Conservation (phyloP, 208 protist species). For the Leishmania amazonensis region DNA sequence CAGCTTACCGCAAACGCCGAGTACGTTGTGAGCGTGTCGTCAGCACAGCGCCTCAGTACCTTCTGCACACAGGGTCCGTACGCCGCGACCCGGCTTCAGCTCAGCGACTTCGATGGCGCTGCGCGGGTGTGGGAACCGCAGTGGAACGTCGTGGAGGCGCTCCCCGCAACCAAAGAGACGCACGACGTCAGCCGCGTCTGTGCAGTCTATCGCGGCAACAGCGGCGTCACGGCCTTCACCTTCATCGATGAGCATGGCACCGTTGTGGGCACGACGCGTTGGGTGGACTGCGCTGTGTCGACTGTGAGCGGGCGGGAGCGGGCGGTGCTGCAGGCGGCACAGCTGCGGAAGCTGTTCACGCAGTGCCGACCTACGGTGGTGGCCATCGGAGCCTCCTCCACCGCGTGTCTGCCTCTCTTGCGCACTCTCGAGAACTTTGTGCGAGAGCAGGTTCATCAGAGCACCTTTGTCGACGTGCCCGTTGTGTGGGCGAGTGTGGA, state of each 20-base stretch:
- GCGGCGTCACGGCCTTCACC: conserved; percentile 66
- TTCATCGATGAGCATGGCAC: conserved; percentile 81
- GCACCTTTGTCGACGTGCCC: conserved; percentile 49
- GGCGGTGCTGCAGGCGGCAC: conserved; percentile 51
- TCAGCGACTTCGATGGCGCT: conserved; percentile 56
- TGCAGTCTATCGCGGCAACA: conserved; percentile 69
- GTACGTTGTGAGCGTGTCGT: conserved; percentile 38
- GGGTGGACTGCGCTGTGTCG: conserved; percentile 67
- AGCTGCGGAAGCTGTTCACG: conserved; percentile 68
- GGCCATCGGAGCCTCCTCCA: conserved; percentile 59
- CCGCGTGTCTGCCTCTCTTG: conserved; percentile 52
- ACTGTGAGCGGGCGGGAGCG: conserved; percentile 54
- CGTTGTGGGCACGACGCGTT: conserved; percentile 68
- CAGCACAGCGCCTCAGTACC: conserved; percentile 52
- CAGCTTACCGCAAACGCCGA: conserved; percentile 62
- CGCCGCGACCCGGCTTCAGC: conserved; percentile 53
- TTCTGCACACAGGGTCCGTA: conserved; percentile 76
- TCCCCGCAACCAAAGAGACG: conserved; percentile 21
- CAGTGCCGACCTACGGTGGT: conserved; percentile 71
- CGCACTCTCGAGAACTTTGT: conserved; percentile 70
- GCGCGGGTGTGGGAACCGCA: conserved; percentile 71
- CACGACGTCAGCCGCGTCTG: conserved; percentile 61
- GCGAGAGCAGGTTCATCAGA: conserved; percentile 44
- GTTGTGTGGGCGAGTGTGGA: conserved; percentile 76
- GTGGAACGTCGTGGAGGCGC: conserved; percentile 88